phyloP scores from a whole-genome alignment of 371 early-diverging fungal species.

The Rhizopus arrhizus region DNA sequence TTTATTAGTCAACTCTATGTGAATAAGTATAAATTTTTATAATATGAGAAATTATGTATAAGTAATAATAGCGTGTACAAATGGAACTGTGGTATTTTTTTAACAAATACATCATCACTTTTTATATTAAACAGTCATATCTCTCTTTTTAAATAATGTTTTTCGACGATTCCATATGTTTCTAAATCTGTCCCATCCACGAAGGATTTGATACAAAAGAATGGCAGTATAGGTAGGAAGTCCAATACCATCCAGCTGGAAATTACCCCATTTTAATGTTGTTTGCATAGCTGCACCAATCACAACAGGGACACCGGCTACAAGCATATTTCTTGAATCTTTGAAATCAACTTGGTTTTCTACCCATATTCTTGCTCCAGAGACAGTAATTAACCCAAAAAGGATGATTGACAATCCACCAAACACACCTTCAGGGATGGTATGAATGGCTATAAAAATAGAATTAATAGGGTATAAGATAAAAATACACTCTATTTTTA shows the following conservation, averaged over 20 bases:
- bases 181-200: slow-evolving; percentile 31
- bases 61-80: slow-evolving; percentile 4
- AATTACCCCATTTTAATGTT: slow-evolving; percentile 44
- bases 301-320: slow-evolving; percentile 53
- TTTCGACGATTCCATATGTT: slow-evolving; percentile 16
- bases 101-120: background rate
- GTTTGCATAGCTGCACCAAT: slow-evolving; percentile 53
- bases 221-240: slow-evolving; percentile 43
- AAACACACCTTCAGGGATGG: slow-evolving; percentile 62
- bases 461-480: background rate
- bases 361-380: slow-evolving; percentile 67
- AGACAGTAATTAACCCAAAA: slow-evolving; percentile 58
- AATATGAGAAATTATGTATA: slow-evolving; percentile 5
- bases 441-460: slow-evolving; percentile 37
- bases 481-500: background rate
- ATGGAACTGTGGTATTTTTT: background rate
- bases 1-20: too few relatives aligned
- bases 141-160: slow-evolving; percentile 8
- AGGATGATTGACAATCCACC: slow-evolving; percentile 61
- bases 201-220: slow-evolving; percentile 42
- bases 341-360: slow-evolving; percentile 57
- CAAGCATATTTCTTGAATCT: slow-evolving; percentile 55
- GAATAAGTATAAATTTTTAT: too few relatives aligned
- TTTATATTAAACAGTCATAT: background rate
- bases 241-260: slow-evolving; percentile 51